These are phyloP conservation scores for Hapsidospora chrysogenum DNA, from an alignment of 495 filamentous ascomycete genomes.

Conservation along the genomic window DNA sequence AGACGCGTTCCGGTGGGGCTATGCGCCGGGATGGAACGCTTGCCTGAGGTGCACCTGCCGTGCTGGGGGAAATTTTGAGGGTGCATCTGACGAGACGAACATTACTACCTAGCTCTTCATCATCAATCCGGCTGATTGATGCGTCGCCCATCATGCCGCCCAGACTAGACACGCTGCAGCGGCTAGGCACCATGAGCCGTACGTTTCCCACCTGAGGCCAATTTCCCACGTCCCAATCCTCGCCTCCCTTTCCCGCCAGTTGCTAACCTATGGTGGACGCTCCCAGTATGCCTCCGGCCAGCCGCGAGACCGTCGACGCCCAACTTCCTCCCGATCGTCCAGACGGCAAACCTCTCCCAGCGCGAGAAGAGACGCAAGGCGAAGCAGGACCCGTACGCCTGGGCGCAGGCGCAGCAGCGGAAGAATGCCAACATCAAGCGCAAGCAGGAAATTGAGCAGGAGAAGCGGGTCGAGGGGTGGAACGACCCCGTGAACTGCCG, in stretches of 20 bases:
- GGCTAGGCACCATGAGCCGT: constrained; percentile 47
- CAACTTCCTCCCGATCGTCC: constrained; percentile 26
- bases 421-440: constrained; percentile 65
- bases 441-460: constrained; percentile 43
- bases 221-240: no score
- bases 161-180: constrained; percentile 47
- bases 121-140: not conserved
- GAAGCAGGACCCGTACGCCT: constrained; percentile 46
- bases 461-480: constrained; percentile 34
- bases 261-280: no score
- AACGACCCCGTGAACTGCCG: constrained; percentile 69
- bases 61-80: constrained; percentile 2
- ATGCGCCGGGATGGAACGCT: no score
- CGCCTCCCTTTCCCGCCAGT: not conserved
- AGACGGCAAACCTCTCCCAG: constrained; percentile 28
- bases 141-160: constrained; percentile 59
- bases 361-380: constrained; percentile 28
- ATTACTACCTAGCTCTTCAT: not conserved
- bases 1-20: not conserved
- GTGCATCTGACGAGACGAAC: not conserved
- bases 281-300: constrained; percentile 30
- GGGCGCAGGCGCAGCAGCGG: constrained; percentile 59
- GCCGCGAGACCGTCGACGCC: constrained; percentile 14
- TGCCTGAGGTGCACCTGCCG: no score
- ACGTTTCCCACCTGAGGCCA: no score